Evolutionary conservation across 805 yeast genomes (phyloP), one percentile per base, ranked within the genome.

Genomic region (Metschnikowia proteae): DNA sequence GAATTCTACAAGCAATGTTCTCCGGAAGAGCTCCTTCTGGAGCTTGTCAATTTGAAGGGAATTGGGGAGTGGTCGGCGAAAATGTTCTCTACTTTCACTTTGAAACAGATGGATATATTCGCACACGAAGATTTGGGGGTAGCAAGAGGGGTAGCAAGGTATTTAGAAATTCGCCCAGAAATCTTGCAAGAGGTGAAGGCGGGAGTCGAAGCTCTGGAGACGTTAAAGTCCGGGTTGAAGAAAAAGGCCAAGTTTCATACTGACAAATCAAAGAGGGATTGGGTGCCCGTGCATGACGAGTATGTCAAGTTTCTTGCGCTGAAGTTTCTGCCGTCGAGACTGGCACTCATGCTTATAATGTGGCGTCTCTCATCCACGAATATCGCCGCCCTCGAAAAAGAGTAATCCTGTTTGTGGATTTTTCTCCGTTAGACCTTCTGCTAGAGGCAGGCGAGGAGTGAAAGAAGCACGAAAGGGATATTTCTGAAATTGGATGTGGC

Each of bases 21-120:
- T 3, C 73, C 78, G 41, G 78, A 77, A 2, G 80, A 70, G 23
- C 66, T 85, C 11, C 60, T 76, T 1, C 72, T 72, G 17, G 77
- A 75, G 49, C 64, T 84, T 46, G 75, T 78, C 0, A 62, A 62
- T 26, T 68, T 86, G 52, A 85, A 86, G 58, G 95, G 95, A 0
- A 77, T 87, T 13, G 95, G 94, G 0, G 75, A 76, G 1, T 91
- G 98, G 98, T 81, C 90, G 4, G 91, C 94, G 0, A 86, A 85
- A 47, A 91, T 91, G 96, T 91, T 89, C 64, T 66, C 87, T 13
- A 60, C 84, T 23, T 88, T 88, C 60, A 85, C 86, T 1, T 67
- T 90, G 39, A 76, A 75, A 26, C 75, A 87, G 48, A 61, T 79
- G 60, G 83, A 91, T 62, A 80, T 88, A 0, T 88, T 88, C 63